phyloP scores from a whole-genome alignment of 192 early-diverging fungal species.

The Entomortierella lignicola region DNA sequence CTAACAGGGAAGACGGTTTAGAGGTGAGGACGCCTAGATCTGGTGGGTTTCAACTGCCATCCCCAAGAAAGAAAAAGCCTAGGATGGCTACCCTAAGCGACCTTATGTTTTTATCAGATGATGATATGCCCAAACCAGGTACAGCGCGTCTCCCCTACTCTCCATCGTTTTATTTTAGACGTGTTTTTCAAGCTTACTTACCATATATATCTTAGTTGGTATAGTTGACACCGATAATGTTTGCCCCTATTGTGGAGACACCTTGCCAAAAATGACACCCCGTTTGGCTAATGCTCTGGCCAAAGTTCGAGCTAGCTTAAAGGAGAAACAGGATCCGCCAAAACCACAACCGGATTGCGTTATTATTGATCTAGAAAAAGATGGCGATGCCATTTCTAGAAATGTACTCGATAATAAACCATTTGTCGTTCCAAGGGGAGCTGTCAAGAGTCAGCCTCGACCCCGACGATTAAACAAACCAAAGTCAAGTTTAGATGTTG shows the following conservation, averaged over 20 bases:
- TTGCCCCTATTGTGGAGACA: slow-evolving; percentile 41
- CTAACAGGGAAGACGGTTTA: background rate
- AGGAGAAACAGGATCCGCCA: background rate
- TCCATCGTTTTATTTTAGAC: too few species aligned
- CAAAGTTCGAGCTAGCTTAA: slow-evolving; percentile 1
- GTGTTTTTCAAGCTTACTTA: too few species aligned
- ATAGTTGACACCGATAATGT: background rate
- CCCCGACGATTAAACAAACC: slow-evolving; percentile 5
- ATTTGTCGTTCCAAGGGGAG: background rate
- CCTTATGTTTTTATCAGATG: slow-evolving; percentile 16
- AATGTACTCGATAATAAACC: background rate
- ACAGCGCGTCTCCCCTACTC: too few species aligned
- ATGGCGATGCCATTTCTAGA: background rate
- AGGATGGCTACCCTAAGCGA: background rate
- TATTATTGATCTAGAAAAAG: background rate
- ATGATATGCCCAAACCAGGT: slow-evolving; percentile 5
- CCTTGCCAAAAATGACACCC: slow-evolving; percentile 9
- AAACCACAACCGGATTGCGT: slow-evolving; percentile 3
- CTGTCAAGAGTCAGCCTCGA: slow-evolving; percentile 1
- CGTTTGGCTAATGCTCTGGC: slow-evolving; percentile 14
- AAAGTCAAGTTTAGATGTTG: background rate
- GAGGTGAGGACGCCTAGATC: background rate
- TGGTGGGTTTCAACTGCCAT: slow-evolving; percentile 19
- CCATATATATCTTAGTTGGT: background rate
- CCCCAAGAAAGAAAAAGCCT: slow-evolving; percentile 14